phyloP scores from a whole-genome alignment of 2,329 filamentous ascomycete genomes.

The Cercospora citrullina region DNA sequence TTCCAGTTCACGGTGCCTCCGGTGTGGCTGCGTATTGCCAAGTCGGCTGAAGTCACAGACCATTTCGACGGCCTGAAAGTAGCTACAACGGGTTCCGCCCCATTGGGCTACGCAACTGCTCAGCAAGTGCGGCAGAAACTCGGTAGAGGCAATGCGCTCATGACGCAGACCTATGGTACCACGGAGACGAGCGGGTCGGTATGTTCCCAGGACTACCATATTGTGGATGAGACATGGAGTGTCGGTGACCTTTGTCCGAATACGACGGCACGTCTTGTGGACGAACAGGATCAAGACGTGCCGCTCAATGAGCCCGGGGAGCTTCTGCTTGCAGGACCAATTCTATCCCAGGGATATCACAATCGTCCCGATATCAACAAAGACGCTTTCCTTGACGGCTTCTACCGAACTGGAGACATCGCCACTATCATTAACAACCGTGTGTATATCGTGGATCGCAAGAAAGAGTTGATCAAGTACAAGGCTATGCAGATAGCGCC shows the following conservation, averaged over 20 bases:
- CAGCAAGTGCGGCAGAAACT: slow-evolving; percentile 17
- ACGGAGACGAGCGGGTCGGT: slow-evolving; percentile 56
- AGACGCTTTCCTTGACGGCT: slow-evolving; percentile 36
- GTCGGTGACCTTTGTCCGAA: slow-evolving; percentile 16
- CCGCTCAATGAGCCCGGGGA: slow-evolving; percentile 7
- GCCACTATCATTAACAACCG: slow-evolving; percentile 35
- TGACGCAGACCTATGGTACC: slow-evolving; percentile 57
- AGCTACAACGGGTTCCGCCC: slow-evolving; percentile 37
- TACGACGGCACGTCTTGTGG: slow-evolving; percentile 6
- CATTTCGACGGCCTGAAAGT: slow-evolving; percentile 55
- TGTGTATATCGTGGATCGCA: slow-evolving; percentile 41
- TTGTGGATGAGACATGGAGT: slow-evolving; percentile 7
- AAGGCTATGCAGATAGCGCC: slow-evolving; percentile 42
- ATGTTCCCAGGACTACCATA: slow-evolving; percentile 37
- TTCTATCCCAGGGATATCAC: slow-evolving; percentile 16
- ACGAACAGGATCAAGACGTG: slow-evolving; percentile 13
- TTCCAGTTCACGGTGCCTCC: slow-evolving; percentile 62
- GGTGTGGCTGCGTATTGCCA: slow-evolving; percentile 61
- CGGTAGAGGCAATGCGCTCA: slow-evolving; percentile 14
- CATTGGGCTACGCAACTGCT: slow-evolving; percentile 16
- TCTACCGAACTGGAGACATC: slow-evolving; percentile 41
- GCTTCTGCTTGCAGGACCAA: slow-evolving; percentile 11
- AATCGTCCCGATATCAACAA: slow-evolving; percentile 5
- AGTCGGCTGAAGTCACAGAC: slow-evolving; percentile 55
- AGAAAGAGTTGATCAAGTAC: slow-evolving; percentile 41